A percentile compares a stretch with the other conserved stretches of the same genome.
phyloP scores from a whole-genome alignment of 148 eudicot species.

The Amaranthus hypochondriacus region DNA sequence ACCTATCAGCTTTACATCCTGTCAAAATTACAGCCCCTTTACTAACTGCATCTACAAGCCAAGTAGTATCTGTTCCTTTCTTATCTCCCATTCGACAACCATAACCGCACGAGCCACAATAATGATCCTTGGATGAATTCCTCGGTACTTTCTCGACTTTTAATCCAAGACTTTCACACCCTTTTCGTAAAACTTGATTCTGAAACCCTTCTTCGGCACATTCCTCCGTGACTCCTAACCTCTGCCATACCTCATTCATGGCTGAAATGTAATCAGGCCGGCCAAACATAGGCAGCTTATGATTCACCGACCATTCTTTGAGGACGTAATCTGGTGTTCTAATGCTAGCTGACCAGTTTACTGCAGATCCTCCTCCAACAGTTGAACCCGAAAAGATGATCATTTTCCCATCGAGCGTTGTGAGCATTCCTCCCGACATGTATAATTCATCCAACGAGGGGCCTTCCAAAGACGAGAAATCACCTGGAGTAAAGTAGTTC shows the following conservation, averaged over 20 bases:
- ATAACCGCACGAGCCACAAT: constrained; percentile 73
- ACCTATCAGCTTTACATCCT: constrained; percentile 60
- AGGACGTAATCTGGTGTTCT: constrained; percentile 61
- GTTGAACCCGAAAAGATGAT: constrained; percentile 65
- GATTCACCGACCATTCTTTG: constrained; percentile 53
- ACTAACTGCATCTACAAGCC: constrained; percentile 72
- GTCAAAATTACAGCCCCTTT: constrained; percentile 61
- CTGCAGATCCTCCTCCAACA: constrained; percentile 87
- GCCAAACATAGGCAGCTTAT: constrained; percentile 45
- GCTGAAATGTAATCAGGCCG: constrained; percentile 52
- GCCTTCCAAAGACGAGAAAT: constrained; percentile 70
- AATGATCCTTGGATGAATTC: constrained; percentile 62
- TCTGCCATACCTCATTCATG: constrained; percentile 64
- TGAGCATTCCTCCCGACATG: constrained; percentile 46
- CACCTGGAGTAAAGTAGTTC: constrained; percentile 54
- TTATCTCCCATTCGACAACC: constrained; percentile 83
- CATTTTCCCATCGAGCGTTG: constrained; percentile 55
- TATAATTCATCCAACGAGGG: constrained; percentile 63
- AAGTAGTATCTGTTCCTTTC: constrained; percentile 73
- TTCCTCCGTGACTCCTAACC: constrained; percentile 59
- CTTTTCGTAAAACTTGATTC: constrained; percentile 59
- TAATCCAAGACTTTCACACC: constrained; percentile 71
- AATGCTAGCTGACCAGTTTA: constrained; percentile 87
- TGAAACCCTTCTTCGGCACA: constrained; percentile 64
- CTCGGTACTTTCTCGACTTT: constrained; percentile 49